These are phyloP conservation scores for Isatis tinctoria DNA, from an alignment of 345 rosid species.

Conservation along the genomic window DNA sequence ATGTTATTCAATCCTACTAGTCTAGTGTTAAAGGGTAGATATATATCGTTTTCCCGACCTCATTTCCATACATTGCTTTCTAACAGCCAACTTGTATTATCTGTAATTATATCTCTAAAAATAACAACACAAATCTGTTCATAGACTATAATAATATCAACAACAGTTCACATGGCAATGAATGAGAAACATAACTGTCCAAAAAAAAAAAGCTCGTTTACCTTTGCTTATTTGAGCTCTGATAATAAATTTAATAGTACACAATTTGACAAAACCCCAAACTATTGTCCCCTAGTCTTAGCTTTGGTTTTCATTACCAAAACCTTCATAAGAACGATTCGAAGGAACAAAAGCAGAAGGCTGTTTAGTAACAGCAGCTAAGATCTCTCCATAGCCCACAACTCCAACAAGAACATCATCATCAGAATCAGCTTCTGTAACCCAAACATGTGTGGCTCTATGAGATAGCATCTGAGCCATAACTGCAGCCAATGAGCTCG, in stretches of 20 bases:
- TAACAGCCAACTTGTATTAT: background rate
- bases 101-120: background rate
- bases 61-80: background rate
- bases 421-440: conserved; percentile 68
- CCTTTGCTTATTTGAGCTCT: conserved; percentile 3
- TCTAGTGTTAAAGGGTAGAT: too few species aligned
- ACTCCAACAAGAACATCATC: conserved; percentile 86
- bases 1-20: too few species aligned
- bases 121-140: background rate
- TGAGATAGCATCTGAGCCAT: conserved; percentile 99
- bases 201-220: background rate
- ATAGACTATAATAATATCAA: conserved; percentile 1
- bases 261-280: background rate
- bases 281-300: conserved; percentile 28
- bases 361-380: conserved; percentile 73
- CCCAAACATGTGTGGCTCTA: conserved; percentile 95
- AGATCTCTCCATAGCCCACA: conserved; percentile 80
- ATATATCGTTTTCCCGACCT: too few species aligned
- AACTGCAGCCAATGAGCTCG: conserved; percentile 87
- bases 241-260: background rate
- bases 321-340: conserved; percentile 37
- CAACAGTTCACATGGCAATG: background rate
- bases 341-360: conserved; percentile 41
- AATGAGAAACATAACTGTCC: background rate
- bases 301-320: conserved; percentile 45